A percentile compares a stretch with the other conserved stretches of the same genome.
Conservation (phyloP, 257 asterid genomes). For the Solanum chiquidenum region DNA sequence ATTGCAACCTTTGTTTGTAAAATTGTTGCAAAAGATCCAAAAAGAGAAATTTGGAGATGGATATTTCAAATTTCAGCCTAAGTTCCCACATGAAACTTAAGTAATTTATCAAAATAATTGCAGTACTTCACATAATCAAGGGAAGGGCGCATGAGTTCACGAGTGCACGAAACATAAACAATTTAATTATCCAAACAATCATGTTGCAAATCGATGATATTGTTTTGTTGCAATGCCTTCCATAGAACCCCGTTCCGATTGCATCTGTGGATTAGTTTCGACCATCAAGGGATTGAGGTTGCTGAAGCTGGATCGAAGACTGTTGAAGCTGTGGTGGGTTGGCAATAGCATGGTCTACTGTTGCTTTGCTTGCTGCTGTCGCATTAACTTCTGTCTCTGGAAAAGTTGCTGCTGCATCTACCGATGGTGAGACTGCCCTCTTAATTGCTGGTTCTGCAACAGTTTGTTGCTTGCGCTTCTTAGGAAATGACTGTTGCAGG, state of each 20-base stretch:
- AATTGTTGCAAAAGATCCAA: neutral
- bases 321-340: slow-evolving; percentile 39
- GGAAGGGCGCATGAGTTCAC: neutral
- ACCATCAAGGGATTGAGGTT: neutral
- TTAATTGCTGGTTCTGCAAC: too few species aligned
- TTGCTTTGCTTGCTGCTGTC: slow-evolving; percentile 46
- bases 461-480: neutral
- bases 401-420: slow-evolving; percentile 44
- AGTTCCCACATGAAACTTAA: neutral
- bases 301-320: neutral
- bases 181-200: neutral
- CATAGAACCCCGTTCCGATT: too few species aligned
- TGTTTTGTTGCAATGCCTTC: too few species aligned
- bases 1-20: neutral
- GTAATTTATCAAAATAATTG: neutral
- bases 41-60: neutral
- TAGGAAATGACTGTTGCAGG: slow-evolving; percentile 7
- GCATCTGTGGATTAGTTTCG: neutral
- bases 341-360: slow-evolving; percentile 40
- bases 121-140: neutral
- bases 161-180: neutral
- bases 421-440: neutral
- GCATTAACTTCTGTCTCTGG: slow-evolving; percentile 53
- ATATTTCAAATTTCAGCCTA: neutral
- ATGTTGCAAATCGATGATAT: neutral